Base-by-base conservation (phyloP, 495 filamentous ascomycete genomes). In the Ramalina peruviana region DNA sequence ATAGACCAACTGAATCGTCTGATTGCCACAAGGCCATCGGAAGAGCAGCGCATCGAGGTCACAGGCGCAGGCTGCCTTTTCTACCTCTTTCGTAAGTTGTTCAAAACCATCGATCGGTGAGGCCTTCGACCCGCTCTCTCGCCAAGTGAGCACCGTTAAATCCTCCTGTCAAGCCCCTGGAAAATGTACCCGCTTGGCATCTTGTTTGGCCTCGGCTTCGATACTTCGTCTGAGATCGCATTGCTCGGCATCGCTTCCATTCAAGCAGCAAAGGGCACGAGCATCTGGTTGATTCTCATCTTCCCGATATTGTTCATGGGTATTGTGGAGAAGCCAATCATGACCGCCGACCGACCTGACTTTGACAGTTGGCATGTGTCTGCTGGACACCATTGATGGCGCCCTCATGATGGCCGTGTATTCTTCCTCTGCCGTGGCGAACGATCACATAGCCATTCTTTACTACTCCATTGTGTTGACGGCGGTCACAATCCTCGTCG, bases 391-490 rank as follows among this genome's bases (percentile, higher is more conserved):
- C 0, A 82, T 77, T 0, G 90, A 97, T 58, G 90, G 90, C 12
- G 88, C 90, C 6, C 77, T 95, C 1, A 97, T 96, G 90, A 89
- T 93, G 75, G 80, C 84, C 0, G 71, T 97, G 5, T 98, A 98
- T 67, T 86, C 88, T 1, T 86, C 78, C 36, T 80, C 83, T 30
- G 69, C 74, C 6, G 72, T 85, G 43, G 79, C 84, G 2, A 66
- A 83, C 41, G 92, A 96, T 58, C 72, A 73, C 0, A 80, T 96
- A 38, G 88, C 89, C 13, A 86, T 95, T 47, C 63, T 94, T 11
- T 97, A 97, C 67, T 96, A 94, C 70, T 92, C 85, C 13, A 90
- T 94, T 58, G 84, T 94, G 3, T 69, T 97, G 16, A 95, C 87
- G 0, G 74, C 74, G 1, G 73, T 95, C 50, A 95, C 90, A 1